Percentiles rank a stretch among this genome's conserved stretches.
phyloP scores from a whole-genome alignment of 2,329 filamentous ascomycete genomes.

The Monilinia vaccinii-corymbosi region DNA sequence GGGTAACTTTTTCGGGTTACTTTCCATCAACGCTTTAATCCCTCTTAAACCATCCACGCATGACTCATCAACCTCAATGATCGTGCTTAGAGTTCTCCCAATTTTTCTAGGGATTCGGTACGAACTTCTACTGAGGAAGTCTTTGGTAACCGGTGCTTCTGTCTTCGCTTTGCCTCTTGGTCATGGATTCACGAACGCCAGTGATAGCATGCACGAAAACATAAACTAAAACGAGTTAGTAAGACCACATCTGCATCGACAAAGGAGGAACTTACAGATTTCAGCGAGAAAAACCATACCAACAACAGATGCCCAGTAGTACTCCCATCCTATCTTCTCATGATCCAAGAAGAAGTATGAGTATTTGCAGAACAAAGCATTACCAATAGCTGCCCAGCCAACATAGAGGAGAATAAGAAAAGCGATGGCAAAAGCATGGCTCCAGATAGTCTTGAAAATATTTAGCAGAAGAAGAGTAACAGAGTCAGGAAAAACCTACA shows the following conservation, averaged over 20 bases:
- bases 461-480: slow-evolving; percentile 10
- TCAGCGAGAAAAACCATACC: slow-evolving; percentile 17
- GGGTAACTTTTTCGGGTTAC: neutral
- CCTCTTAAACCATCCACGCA: neutral
- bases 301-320: slow-evolving; percentile 18
- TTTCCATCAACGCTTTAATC: neutral
- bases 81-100: neutral
- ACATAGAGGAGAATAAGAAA: slow-evolving; percentile 22
- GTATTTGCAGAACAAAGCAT: slow-evolving; percentile 22
- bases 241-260: neutral
- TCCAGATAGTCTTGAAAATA: slow-evolving; percentile 18
- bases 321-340: slow-evolving; percentile 22
- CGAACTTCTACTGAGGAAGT: slow-evolving; percentile 17
- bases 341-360: slow-evolving; percentile 28
- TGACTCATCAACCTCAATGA: neutral
- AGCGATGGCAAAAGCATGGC: slow-evolving; percentile 20
- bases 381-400: slow-evolving; percentile 27
- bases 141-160: slow-evolving; percentile 18
- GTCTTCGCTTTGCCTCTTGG: slow-evolving; percentile 15
- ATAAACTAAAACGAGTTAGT: slow-evolving; percentile 14
- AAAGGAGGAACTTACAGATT: slow-evolving; percentile 18
- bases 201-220: slow-evolving; percentile 19
- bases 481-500: slow-evolving; percentile 18
- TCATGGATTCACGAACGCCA: slow-evolving; percentile 18
- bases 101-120: neutral